Evolutionary conservation across 345 rosid genomes (phyloP), one percentile per base, ranked within the genome.

Genomic region (Cochlearia excelsa): DNA sequence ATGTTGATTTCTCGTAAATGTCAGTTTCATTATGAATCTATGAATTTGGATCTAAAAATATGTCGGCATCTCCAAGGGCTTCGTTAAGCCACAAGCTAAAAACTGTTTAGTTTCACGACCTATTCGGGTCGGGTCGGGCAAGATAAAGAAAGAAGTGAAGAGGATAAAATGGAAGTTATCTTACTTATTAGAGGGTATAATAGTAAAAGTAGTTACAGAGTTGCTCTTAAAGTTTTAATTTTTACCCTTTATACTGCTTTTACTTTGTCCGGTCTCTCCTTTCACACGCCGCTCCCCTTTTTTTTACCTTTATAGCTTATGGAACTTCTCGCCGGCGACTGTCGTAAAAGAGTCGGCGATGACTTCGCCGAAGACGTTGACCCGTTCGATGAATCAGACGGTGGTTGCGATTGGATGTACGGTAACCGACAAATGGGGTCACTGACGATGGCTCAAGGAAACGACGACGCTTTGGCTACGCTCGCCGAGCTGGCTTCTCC

Each of bases 291-390:
- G 71, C 61, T 16, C 45, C 30, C 9, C 10, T 30, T 4, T 39
- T 38, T 53, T 9, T 74, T 57, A 39, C 62, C 62, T 28, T 26
- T 5, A 16, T 16, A 16, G 9, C 27, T 38, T 38, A 84, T 84
- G 86, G 95, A 84, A 39, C 70, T 79, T 41, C 72, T 84, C 55
- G 71, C 71, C 81, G 86, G 75, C 77, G 81, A 62, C 74, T 71
- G 80, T 63, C 77, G 27, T 45, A 33, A 61, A 37, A 73, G 52
- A 48, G 59, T 48, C 70, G 47, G 52, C 28, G 65, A 58, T 29
- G 70, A 39, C 48, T 74, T 80, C 57, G 65, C 76, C 9, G 84
- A 54, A 1, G 77, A 73, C 39, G 65, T 76, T 53, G 50, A 74
- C 51, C 79, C 84, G 0, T 82, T 87, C 26, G 51, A 56, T 48